Evolutionary conservation across 2,329 filamentous ascomycete species (phyloP).

Genomic region (Curvularia verruculosa): DNA sequence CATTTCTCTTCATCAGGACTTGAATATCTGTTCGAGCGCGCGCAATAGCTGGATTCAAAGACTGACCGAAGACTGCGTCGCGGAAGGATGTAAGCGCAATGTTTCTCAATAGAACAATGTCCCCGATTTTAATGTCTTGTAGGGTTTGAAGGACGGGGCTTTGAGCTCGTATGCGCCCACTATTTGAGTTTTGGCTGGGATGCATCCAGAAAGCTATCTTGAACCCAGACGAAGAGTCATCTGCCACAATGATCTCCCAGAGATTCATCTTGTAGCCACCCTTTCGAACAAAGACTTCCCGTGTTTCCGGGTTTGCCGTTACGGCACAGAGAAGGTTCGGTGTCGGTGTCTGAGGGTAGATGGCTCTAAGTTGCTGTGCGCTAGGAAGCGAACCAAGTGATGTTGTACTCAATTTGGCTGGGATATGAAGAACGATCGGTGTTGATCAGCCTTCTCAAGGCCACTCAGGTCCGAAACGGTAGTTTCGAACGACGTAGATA

Average conservation of each 20-base stretch:
- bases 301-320: conserved; percentile 71
- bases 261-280: conserved; percentile 58
- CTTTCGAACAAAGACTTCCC: conserved; percentile 71
- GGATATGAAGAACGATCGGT: conserved; percentile 20
- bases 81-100: conserved; percentile 78
- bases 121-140: conserved; percentile 66
- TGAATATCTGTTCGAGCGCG: conserved; percentile 69
- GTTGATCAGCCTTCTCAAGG: conserved; percentile 24
- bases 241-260: conserved; percentile 64
- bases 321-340: conserved; percentile 82
- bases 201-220: conserved; percentile 83
- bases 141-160: conserved; percentile 50
- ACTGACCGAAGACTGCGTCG: conserved; percentile 82
- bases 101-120: conserved; percentile 80
- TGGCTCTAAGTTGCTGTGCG: conserved; percentile 67
- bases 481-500: conserved; percentile 48
- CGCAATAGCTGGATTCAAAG: conserved; percentile 73
- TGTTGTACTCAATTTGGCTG: conserved; percentile 55
- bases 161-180: conserved; percentile 28
- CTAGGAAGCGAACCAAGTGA: conserved; percentile 74
- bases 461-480: conserved; percentile 33
- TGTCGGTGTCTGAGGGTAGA: conserved; percentile 80
- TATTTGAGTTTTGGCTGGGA: conserved; percentile 28
- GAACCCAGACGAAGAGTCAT: conserved; percentile 83
- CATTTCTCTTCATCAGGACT: conserved; percentile 66